A percentile compares a stretch with the other conserved stretches of the same genome.
phyloP scores from a whole-genome alignment of 345 rosid genomes.

The Passiflora organensis region DNA sequence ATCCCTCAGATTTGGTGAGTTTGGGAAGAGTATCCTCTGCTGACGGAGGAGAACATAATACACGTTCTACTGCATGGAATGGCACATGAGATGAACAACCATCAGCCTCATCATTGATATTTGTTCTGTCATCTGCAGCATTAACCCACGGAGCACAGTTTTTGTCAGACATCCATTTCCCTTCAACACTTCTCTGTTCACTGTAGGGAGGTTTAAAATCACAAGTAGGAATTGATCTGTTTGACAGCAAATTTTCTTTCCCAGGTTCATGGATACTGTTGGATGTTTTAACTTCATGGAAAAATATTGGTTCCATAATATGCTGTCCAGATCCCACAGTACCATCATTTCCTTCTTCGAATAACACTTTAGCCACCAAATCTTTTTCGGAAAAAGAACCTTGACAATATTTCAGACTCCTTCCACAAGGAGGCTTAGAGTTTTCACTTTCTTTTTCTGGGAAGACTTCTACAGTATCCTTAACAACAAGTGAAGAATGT shows the following conservation, averaged over 20 bases:
- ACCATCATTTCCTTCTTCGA: slow-evolving; percentile 20
- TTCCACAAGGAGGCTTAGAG: slow-evolving; percentile 8
- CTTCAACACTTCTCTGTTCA: slow-evolving; percentile 21
- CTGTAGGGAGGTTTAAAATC: slow-evolving; percentile 20
- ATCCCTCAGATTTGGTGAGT: slow-evolving; percentile 21
- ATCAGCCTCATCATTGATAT: slow-evolving; percentile 26
- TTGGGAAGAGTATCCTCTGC: slow-evolving; percentile 23
- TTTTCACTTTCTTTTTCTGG: slow-evolving; percentile 23
- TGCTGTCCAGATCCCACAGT: slow-evolving; percentile 12
- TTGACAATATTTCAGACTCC: slow-evolving; percentile 12
- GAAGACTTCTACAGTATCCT: slow-evolving; percentile 22
- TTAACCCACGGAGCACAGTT: not conserved
- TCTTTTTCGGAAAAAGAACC: slow-evolving; percentile 17
- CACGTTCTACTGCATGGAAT: slow-evolving; percentile 29
- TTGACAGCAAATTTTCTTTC: slow-evolving; percentile 15
- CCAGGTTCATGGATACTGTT: slow-evolving; percentile 15
- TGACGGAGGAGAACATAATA: slow-evolving; percentile 37
- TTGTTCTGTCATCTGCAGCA: slow-evolving; percentile 24
- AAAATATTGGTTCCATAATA: slow-evolving; percentile 13
- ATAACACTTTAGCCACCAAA: too few species aligned
- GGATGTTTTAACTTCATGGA: too few species aligned
- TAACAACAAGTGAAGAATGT: slow-evolving; percentile 9
- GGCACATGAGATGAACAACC: slow-evolving; percentile 35
- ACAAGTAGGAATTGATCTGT: slow-evolving; percentile 22
- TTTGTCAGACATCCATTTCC: slow-evolving; percentile 23